A percentile compares a stretch with the other conserved stretches of the same genome.
phyloP scores from a whole-genome alignment of 495 filamentous ascomycete species.

The Apodospora peruviana region DNA sequence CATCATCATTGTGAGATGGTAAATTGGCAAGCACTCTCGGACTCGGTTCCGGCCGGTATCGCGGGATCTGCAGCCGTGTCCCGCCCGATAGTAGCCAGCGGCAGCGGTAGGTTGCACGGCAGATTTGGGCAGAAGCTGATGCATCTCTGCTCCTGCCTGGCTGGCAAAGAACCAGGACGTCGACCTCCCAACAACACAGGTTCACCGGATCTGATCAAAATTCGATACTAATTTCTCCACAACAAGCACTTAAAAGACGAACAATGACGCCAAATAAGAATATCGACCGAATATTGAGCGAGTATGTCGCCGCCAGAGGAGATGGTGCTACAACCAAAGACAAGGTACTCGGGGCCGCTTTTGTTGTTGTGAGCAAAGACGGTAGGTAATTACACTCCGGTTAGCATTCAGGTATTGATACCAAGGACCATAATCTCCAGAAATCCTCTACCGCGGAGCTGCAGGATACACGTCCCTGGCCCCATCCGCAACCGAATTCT shows the following conservation, averaged over 20 bases:
- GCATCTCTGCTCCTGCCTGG: no score
- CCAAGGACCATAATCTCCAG: conserved; percentile 6
- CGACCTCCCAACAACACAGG: no score
- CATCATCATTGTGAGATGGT: no score
- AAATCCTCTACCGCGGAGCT: conserved; percentile 17
- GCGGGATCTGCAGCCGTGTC: no score
- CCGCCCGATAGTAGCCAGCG: no score
- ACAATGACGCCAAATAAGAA: neutral
- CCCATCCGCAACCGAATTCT: conserved; percentile 16
- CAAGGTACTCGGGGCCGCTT: conserved; percentile 26
- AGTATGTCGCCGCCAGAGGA: conserved; percentile 6
- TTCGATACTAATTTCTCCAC: no score
- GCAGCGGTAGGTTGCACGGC: no score
- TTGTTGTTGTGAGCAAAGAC: conserved; percentile 23
- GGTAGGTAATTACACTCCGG: conserved; percentile 3
- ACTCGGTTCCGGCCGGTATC: no score
- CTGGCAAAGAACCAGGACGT: no score
- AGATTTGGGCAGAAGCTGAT: no score
- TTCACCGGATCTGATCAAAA: no score
- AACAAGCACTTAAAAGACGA: neutral
- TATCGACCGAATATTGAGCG: conserved; percentile 19
- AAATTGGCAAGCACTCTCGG: no score
- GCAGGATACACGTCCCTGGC: conserved; percentile 16
- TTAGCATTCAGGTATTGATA: neutral
- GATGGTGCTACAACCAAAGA: conserved; percentile 12